These are phyloP conservation scores for Rhododendron williamsianum DNA, from an alignment of 148 eudicot species.

Conservation along the genomic window DNA sequence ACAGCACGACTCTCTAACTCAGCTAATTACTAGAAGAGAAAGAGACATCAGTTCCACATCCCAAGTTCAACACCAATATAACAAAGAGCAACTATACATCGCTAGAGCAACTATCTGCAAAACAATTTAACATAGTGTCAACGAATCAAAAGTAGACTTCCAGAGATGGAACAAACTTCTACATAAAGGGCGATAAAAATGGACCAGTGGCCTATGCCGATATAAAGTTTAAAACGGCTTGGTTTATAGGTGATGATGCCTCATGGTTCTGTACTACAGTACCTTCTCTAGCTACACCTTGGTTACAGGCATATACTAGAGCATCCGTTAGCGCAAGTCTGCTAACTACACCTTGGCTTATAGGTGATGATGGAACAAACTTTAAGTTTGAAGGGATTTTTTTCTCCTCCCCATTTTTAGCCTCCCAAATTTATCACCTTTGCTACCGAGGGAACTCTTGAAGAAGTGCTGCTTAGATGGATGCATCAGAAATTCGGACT, in stretches of 20 bases:
- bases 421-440: no score
- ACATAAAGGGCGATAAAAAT: neutral
- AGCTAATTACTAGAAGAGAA: neutral
- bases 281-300: constrained; percentile 88
- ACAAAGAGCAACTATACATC: constrained; percentile 59
- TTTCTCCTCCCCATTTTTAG: no score
- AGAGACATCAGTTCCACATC: neutral
- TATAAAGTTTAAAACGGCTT: neutral
- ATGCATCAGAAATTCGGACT: no score
- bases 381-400: no score
- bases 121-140: constrained; percentile 11
- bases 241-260: neutral
- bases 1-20: neutral
- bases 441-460: no score
- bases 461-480: no score
- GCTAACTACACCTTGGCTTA: constrained; percentile 6
- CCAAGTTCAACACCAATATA: neutral
- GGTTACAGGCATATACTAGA: constrained; percentile 95
- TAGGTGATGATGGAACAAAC: no score
- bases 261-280: neutral
- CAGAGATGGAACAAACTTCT: neutral
- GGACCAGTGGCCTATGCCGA: neutral
- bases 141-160: neutral
- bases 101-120: constrained; percentile 89
- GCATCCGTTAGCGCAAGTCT: constrained; percentile 99